A percentile compares a stretch with the other conserved stretches of the same genome.
These are phyloP conservation scores for Myriosclerotinia scirpicola DNA, from an alignment of 2,329 filamentous ascomycete genomes.

Conservation along the genomic window DNA sequence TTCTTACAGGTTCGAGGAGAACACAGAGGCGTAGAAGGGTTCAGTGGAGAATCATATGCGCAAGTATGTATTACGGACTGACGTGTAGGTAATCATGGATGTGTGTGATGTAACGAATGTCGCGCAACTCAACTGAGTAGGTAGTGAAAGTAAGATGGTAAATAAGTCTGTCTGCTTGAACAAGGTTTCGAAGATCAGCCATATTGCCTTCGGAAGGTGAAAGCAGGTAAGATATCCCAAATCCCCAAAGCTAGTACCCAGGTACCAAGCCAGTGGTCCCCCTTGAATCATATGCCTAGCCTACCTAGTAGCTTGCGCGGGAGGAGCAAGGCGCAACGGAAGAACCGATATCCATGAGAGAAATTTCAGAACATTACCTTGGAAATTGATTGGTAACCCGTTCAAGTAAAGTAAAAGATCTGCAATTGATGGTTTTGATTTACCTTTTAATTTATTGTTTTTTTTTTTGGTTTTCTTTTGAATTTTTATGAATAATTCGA, in stretches of 20 bases:
- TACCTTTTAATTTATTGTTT: background rate
- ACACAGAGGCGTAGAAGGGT: constrained; percentile 34
- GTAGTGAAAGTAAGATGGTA: constrained; percentile 5
- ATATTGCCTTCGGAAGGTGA: constrained; percentile 4
- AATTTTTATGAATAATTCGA: background rate
- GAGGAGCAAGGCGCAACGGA: constrained; percentile 11
- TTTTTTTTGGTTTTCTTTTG: background rate
- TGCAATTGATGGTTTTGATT: background rate
- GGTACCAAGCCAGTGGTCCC: constrained; percentile 15
- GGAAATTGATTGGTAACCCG: constrained; percentile 12
- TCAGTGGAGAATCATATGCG: constrained; percentile 37
- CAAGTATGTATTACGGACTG: constrained; percentile 35
- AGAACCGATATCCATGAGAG: background rate
- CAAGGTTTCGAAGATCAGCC: constrained; percentile 23
- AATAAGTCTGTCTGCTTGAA: constrained; percentile 14
- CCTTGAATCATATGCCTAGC: too few relatives aligned
- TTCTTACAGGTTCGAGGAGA: constrained; percentile 39
- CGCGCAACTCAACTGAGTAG: constrained; percentile 28
- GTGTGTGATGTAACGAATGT: constrained; percentile 33
- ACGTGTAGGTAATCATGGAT: constrained; percentile 35
- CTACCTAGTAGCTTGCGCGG: constrained; percentile 15
- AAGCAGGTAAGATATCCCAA: constrained; percentile 6
- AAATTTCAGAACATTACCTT: constrained; percentile 18
- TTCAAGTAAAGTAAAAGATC: constrained; percentile 6
- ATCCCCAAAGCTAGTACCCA: background rate